A percentile compares a stretch with the other conserved stretches of the same genome.
Evolutionary conservation across 2,329 filamentous ascomycete species (phyloP).

Genomic region (Alternaria consortialis): DNA sequence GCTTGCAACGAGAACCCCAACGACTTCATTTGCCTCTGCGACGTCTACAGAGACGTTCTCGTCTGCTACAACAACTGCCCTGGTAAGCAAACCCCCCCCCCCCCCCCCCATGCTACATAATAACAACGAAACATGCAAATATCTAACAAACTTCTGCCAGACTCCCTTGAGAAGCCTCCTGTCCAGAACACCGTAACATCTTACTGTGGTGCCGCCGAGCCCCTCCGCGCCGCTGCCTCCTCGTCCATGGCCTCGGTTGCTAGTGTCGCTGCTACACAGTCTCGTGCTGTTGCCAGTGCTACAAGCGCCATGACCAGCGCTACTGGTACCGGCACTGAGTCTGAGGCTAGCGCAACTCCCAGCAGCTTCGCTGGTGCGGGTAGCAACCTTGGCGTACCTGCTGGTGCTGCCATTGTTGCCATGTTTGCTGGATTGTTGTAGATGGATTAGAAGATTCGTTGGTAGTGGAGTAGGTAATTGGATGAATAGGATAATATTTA

Average conservation of each 20-base stretch:
- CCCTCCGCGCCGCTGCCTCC: slow-evolving; percentile 36
- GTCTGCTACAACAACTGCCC: slow-evolving; percentile 74
- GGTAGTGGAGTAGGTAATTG: neutral
- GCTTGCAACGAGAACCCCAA: slow-evolving; percentile 53
- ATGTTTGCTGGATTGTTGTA: slow-evolving; percentile 31
- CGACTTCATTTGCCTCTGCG: slow-evolving; percentile 67
- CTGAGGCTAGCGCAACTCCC: slow-evolving; percentile 11
- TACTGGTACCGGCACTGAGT: neutral
- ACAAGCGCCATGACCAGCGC: slow-evolving; percentile 7
- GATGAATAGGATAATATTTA: slow-evolving; percentile 13
- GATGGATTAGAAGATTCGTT: neutral
- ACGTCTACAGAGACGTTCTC: slow-evolving; percentile 62
- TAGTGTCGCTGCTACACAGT: slow-evolving; percentile 31
- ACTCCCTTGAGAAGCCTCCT: slow-evolving; percentile 50
- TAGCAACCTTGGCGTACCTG: slow-evolving; percentile 13
- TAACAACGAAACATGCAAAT: neutral
- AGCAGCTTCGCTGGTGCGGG: slow-evolving; percentile 30
- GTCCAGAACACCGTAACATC: slow-evolving; percentile 48
- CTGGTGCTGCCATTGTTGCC: slow-evolving; percentile 39
- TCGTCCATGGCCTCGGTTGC: slow-evolving; percentile 28
- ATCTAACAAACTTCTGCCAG: slow-evolving; percentile 4
- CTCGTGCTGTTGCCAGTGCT: slow-evolving; percentile 14
- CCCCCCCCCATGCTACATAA: neutral
- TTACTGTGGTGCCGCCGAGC: slow-evolving; percentile 55
- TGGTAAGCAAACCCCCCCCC: neutral